Conservation (phyloP, 352 stramenopile species). For the Globisporangium cystogenes region DNA sequence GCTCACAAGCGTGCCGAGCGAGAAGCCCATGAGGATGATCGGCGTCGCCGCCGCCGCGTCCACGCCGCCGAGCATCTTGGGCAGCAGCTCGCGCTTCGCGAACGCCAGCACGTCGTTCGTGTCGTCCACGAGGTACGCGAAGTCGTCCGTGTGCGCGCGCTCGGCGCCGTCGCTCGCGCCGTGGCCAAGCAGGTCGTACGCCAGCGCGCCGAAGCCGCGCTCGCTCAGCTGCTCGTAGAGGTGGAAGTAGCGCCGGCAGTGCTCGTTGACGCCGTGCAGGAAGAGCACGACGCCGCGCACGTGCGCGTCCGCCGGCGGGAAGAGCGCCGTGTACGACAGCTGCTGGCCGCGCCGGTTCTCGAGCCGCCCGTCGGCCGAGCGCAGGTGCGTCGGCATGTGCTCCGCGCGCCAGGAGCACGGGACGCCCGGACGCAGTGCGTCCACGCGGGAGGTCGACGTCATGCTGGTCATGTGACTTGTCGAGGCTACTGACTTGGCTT, state of each 20-base stretch:
- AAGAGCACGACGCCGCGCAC: conserved; percentile 43
- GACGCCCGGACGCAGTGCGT: conserved; percentile 8
- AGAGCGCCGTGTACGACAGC: conserved; percentile 37
- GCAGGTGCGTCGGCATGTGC: conserved; percentile 30
- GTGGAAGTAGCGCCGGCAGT: conserved; percentile 35
- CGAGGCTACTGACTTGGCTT: too few species aligned
- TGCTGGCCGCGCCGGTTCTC: conserved; percentile 32
- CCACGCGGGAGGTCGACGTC: conserved; percentile 1
- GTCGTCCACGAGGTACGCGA: conserved; percentile 49
- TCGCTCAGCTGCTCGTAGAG: conserved; percentile 35
- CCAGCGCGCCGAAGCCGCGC: conserved; percentile 32
- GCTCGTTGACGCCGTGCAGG: conserved; percentile 44
- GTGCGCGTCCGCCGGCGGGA: conserved; percentile 10
- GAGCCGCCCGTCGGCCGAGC: conserved; percentile 27
- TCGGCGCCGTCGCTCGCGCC: conserved; percentile 31
- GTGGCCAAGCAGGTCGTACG: conserved; percentile 45
- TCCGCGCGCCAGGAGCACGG: conserved; percentile 17
- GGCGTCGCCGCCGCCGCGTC: conserved; percentile 2
- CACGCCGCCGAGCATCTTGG: conserved; percentile 11
- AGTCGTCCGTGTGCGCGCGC: conserved; percentile 25
- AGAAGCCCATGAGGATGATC: conserved; percentile 23
- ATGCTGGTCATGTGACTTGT: too few species aligned
- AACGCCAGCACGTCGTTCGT: conserved; percentile 37
- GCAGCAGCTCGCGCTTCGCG: conserved; percentile 28
- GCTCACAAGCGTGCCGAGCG: conserved; percentile 26